Evolutionary conservation across 495 filamentous ascomycete genomes (phyloP).

Genomic region (Cudoniella acicularis): DNA sequence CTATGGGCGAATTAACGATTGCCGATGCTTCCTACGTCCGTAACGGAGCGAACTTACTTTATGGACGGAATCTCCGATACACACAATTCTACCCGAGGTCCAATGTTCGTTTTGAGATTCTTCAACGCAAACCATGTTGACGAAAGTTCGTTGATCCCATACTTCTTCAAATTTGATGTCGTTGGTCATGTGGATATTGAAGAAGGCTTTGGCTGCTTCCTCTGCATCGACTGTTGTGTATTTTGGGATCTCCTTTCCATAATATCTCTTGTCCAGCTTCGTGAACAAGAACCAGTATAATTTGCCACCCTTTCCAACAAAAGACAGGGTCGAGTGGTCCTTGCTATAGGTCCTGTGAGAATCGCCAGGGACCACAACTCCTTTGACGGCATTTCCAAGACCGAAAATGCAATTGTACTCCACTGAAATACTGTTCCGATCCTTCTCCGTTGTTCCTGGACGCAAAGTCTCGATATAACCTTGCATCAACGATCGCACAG

Average conservation of each 20-base stretch:
- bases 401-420: slow-evolving; percentile 23
- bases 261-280: slow-evolving; percentile 36
- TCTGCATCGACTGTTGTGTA: slow-evolving; percentile 36
- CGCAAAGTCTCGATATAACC: not conserved
- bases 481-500: slow-evolving; percentile 21
- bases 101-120: slow-evolving; percentile 37
- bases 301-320: slow-evolving; percentile 7
- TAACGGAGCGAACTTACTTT: slow-evolving; percentile 26
- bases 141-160: slow-evolving; percentile 25
- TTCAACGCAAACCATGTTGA: slow-evolving; percentile 33
- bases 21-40: not conserved
- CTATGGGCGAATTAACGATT: not conserved
- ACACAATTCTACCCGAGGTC: slow-evolving; percentile 36
- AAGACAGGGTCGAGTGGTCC: slow-evolving; percentile 3
- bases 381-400: slow-evolving; percentile 16
- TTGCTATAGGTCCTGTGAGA: slow-evolving; percentile 8
- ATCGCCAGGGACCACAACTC: slow-evolving; percentile 7
- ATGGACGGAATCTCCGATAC: slow-evolving; percentile 41
- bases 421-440: slow-evolving; percentile 13
- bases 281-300: slow-evolving; percentile 22
- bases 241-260: slow-evolving; percentile 33
- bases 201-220: slow-evolving; percentile 24
- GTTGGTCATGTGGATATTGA: slow-evolving; percentile 29
- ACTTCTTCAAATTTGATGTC: slow-evolving; percentile 34
- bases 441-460: slow-evolving; percentile 2